Conservation (phyloP, 2,329 filamentous ascomycete species). For the Aspergillus sp. region DNA sequence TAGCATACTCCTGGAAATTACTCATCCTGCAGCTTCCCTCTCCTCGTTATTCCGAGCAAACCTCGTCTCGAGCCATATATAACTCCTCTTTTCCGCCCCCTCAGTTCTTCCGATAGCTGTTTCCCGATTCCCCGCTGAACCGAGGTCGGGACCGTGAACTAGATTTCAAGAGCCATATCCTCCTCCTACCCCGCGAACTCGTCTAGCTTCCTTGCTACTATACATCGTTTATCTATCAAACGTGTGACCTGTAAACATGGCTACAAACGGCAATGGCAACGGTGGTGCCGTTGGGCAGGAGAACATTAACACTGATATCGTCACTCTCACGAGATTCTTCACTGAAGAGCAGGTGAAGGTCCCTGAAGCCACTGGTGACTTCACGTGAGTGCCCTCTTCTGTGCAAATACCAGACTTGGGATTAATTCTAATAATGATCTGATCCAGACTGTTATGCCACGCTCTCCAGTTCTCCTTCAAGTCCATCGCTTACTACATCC, state of each 20-base stretch:
- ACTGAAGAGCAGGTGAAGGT: constrained; percentile 95
- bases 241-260: constrained; percentile 31
- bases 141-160: constrained; percentile 23
- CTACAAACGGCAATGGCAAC: constrained; percentile 38
- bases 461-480: constrained; percentile 99
- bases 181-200: constrained; percentile 3
- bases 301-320: constrained; percentile 91
- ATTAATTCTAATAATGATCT: not conserved
- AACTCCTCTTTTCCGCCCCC: not conserved
- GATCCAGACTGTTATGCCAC: constrained; percentile 80
- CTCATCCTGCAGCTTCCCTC: constrained; percentile 5
- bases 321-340: constrained; percentile 92
- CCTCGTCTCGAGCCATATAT: constrained; percentile 4
- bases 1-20: constrained; percentile 10
- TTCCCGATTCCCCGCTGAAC: constrained; percentile 30
- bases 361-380: constrained; percentile 94
- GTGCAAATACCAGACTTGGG: not conserved
- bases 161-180: not conserved
- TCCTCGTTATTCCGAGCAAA: not conserved
- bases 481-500: constrained; percentile 99
- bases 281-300: constrained; percentile 60
- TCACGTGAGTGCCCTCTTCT: constrained; percentile 68
- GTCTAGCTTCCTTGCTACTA: constrained; percentile 2
- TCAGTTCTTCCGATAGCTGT: not conserved
- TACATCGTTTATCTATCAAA: not conserved